Base-by-base conservation (phyloP, 192 early-diverging fungal species). In the Entrophospora sp. region DNA sequence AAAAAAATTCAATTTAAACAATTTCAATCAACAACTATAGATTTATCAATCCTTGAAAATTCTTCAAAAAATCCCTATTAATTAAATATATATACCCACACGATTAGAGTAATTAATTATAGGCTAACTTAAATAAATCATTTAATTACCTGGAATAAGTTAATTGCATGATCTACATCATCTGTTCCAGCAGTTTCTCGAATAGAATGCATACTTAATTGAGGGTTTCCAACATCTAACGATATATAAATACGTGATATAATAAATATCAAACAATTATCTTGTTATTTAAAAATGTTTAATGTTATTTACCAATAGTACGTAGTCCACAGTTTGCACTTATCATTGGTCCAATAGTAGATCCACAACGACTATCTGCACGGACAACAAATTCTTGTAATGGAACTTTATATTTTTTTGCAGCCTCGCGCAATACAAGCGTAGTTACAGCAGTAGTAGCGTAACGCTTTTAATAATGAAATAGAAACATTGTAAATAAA, bases 261-360 rank as follows among this genome's bases (percentile, higher is more conserved):
- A 2, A 52, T 28, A 9, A 43, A 52, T 20, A 32, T 20, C 36
- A 36, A 20, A 12, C 14, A 46, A 79, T 5, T 14, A 61, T 25
- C 20, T 24, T 13, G 59, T n/a, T 10, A 40, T 44, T 35, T 4
- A 43, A 36, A 37, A 46, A 4, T 20, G 3, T 44, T 48, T 31
- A 14, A 31, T n/a, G n/a, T 32, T 44, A 35, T 59, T 66, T 83
- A 86, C 88, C 90, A 71, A 98, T 79, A 32, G 96, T 99, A 69
- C 95, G 84, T 44, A 99, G 73, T 16, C 96, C 96, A 36, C 97
- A 81, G 64, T 95, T 89, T 5, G 93, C 88, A 70, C 84, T 87
- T 27, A 99, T 78, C 87, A 99, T 93, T 20, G 96, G 96, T 5
- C 96, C 96, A 71, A 99, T 99, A 10, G 95, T 97, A 25, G 87